Percentiles rank a stretch among this genome's conserved stretches.
Evolutionary conservation across 2,329 filamentous ascomycete genomes (phyloP).

Genomic region (Diplodia mutila): DNA sequence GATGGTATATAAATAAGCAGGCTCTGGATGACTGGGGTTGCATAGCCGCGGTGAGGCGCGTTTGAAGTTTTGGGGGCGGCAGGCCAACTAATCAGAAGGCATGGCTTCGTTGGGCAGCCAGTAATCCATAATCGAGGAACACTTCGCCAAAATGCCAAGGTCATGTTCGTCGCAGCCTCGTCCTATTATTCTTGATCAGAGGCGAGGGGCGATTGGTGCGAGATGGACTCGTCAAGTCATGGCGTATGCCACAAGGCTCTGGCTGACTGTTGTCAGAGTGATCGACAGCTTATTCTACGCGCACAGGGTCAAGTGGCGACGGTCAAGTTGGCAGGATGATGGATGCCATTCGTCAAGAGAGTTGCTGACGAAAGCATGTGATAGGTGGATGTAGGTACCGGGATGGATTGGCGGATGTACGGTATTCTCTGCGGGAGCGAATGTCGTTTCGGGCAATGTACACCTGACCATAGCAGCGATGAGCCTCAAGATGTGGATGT

Average conservation of each 20-base stretch:
- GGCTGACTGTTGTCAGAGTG: neutral
- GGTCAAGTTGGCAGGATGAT: neutral
- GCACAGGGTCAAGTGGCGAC: neutral
- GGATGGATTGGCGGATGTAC: no score
- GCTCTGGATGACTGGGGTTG: neutral
- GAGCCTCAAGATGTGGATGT: no score
- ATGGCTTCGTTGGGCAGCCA: no score
- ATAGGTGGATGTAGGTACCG: no score
- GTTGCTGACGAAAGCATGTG: neutral
- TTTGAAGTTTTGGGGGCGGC: neutral
- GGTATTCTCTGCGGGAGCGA: no score
- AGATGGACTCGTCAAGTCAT: no score
- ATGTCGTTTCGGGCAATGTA: no score
- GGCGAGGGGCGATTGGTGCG: no score
- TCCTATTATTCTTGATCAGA: neutral
- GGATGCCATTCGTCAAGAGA: neutral
- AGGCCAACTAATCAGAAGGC: neutral
- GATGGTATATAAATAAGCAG: neutral
- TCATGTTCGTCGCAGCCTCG: neutral
- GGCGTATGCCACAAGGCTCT: no score
- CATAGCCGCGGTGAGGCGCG: neutral
- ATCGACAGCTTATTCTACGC: neutral
- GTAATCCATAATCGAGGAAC: neutral
- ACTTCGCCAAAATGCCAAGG: conserved; percentile 4
- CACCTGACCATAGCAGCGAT: no score